Conservation (phyloP, 1,139 yeast genomes). For the Kodamaea anthophila region DNA sequence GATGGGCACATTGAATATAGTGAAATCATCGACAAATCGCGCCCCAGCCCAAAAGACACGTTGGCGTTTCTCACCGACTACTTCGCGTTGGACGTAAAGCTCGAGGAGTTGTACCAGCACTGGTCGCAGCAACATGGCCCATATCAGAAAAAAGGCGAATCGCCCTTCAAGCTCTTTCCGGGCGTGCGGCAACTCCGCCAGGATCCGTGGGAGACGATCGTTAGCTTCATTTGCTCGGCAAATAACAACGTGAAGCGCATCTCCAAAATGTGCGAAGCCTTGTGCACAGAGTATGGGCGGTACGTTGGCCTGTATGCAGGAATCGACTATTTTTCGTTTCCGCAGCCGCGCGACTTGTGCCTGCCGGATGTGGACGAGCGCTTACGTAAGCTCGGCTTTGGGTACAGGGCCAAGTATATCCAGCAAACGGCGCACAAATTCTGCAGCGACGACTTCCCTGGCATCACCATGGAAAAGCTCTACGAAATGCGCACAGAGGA, state of each 20-base stretch:
- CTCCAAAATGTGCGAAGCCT: conserved; percentile 82
- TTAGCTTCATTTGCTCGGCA: conserved; percentile 91
- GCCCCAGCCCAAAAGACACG: conserved; percentile 15
- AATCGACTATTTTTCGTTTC: conserved; percentile 64
- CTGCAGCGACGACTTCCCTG: conserved; percentile 27
- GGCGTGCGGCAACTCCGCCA: conserved; percentile 85
- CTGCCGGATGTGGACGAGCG: conserved; percentile 32
- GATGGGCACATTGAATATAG: conserved; percentile 26
- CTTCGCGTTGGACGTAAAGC: conserved; percentile 55
- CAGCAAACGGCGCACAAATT: conserved; percentile 61
- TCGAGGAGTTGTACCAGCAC: conserved; percentile 46
- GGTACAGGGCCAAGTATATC: conserved; percentile 88
- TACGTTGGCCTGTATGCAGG: conserved; percentile 53
- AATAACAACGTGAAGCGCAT: conserved; percentile 92
- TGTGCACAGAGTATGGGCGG: conserved; percentile 69
- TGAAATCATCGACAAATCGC: conserved; percentile 15
- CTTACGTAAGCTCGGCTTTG: conserved; percentile 66
- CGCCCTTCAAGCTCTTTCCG: conserved; percentile 37
- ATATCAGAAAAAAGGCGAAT: conserved; percentile 25
- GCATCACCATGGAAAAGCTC: conserved; percentile 27
- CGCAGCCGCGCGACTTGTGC: conserved; percentile 50
- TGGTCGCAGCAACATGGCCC: conserved; percentile 57
- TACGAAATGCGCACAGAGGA: conserved; percentile 33
- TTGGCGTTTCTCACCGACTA: conserved; percentile 53
- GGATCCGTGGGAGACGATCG: conserved; percentile 93